These are phyloP conservation scores for Didymosphaeria variabile DNA, from an alignment of 2,329 filamentous ascomycete genomes.

Conservation along the genomic window DNA sequence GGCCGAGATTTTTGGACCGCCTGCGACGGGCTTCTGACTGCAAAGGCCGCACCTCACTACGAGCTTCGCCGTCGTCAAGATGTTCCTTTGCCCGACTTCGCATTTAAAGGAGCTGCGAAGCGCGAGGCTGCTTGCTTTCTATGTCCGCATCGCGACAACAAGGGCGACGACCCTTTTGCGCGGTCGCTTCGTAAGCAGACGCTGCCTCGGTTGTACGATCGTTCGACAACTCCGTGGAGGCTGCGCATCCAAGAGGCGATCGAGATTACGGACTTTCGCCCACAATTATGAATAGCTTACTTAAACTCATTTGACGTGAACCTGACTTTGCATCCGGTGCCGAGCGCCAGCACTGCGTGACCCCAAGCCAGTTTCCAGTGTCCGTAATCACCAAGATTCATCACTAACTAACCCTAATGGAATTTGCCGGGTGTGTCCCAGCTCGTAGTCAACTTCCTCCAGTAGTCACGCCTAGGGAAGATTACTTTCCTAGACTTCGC, in stretches of 20 bases:
- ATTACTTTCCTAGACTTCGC: neutral
- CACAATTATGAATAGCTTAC: neutral
- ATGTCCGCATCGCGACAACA: neutral
- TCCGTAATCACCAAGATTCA: neutral
- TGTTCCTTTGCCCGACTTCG: neutral
- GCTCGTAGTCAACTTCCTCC: neutral
- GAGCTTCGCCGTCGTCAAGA: neutral
- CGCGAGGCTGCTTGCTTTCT: conserved; percentile 5
- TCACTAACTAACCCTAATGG: too few relatives aligned
- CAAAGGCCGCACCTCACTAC: conserved; percentile 12
- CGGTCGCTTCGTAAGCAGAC: conserved; percentile 4
- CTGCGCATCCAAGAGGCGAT: neutral
- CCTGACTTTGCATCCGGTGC: conserved; percentile 7
- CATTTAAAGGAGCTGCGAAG: conserved; percentile 9
- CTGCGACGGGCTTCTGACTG: conserved; percentile 11
- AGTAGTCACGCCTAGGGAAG: neutral
- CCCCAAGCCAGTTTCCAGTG: neutral
- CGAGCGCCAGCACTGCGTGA: neutral
- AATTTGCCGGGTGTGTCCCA: neutral
- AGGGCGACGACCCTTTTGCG: neutral
- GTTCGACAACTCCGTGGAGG: conserved; percentile 2
- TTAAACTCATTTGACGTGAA: neutral
- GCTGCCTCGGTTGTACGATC: neutral
- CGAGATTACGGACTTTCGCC: conserved; percentile 7
- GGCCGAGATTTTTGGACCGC: conserved; percentile 43